phyloP scores from a whole-genome alignment of 345 rosid genomes.

The Kandelia obovata region DNA sequence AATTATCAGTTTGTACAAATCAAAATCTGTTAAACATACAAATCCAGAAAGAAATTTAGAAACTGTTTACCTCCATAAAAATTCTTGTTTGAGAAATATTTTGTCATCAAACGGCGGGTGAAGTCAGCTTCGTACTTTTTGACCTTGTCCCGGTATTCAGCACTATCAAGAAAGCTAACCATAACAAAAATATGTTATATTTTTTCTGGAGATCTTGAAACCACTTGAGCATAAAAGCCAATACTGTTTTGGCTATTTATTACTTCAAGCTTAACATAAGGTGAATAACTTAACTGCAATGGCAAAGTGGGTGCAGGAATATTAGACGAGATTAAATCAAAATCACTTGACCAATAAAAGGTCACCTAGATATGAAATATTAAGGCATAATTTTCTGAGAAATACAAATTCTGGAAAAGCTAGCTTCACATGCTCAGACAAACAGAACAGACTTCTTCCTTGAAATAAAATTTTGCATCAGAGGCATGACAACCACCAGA shows the following conservation, averaged over 20 bases:
- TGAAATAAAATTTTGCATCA: neutral
- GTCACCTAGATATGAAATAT: no score
- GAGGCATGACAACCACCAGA: neutral
- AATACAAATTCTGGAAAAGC: neutral
- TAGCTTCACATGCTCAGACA: neutral
- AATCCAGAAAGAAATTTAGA: neutral
- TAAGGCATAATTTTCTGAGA: neutral
- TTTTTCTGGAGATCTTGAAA: neutral
- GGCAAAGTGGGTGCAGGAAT: neutral
- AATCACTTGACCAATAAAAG: neutral
- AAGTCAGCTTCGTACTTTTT: conserved; percentile 58
- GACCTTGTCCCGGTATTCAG: conserved; percentile 49
- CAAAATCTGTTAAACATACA: neutral
- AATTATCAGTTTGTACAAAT: no score
- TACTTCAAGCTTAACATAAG: neutral
- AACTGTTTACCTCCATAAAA: conserved; percentile 55
- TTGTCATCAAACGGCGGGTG: conserved; percentile 45
- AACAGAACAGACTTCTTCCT: neutral
- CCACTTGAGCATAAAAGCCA: neutral
- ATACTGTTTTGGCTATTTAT: neutral
- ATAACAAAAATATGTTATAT: conserved; percentile 1
- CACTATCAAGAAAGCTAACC: conserved; percentile 27
- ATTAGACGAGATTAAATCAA: neutral
- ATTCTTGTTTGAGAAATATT: conserved; percentile 60
- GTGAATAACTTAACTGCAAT: neutral